Percentiles rank a stretch among this genome's conserved stretches.
Evolutionary conservation across 257 asterid genomes (phyloP).

Genomic region (Jaltomata sinuosa): DNA sequence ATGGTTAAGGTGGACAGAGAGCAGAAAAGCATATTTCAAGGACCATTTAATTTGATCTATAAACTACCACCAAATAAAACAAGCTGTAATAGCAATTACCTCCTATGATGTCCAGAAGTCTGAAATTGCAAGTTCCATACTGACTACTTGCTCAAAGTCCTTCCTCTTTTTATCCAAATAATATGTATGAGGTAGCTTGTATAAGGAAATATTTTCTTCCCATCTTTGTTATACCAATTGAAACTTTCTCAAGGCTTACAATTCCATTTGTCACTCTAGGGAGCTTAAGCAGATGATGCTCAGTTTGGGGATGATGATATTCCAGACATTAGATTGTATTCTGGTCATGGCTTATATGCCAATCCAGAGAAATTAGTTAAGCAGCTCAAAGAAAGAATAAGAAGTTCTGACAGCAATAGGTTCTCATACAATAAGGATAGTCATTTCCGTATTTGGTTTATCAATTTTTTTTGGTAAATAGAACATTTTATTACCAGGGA

Average conservation of each 20-base stretch:
- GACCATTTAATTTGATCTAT: not conserved
- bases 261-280: not conserved
- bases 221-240: not conserved
- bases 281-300: not conserved
- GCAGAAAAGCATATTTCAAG: not conserved
- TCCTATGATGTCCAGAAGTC: not conserved
- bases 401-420: no score
- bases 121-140: not conserved
- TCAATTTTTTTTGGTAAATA: no score
- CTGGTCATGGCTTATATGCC: not conserved
- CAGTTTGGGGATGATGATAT: not conserved
- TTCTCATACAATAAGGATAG: no score
- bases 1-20: not conserved
- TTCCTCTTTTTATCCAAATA: no score
- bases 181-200: no score
- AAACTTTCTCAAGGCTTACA: not conserved
- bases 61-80: not conserved
- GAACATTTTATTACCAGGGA: no score
- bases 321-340: not conserved
- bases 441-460: not conserved
- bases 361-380: not conserved
- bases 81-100: not conserved
- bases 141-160: not conserved
- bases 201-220: not conserved
- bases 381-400: not conserved